These are phyloP conservation scores for Glomus cerebriforme DNA, from an alignment of 192 early-diverging fungal genomes.

Conservation along the genomic window DNA sequence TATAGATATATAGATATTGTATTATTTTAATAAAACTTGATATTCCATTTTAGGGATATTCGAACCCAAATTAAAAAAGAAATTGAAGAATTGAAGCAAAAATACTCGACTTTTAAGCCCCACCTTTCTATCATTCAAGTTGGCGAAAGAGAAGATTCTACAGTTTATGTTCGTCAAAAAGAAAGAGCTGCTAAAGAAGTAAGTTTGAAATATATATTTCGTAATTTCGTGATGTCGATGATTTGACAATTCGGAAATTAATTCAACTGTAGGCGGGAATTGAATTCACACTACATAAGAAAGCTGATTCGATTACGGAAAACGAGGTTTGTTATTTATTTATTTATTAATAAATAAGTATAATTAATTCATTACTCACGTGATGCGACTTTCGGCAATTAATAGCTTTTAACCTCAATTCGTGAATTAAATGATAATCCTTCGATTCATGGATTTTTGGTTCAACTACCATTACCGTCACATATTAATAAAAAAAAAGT, in stretches of 20 bases:
- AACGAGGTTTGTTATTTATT: constrained; percentile 48
- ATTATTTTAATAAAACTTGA: no score
- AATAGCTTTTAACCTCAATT: constrained; percentile 70
- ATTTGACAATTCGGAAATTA: background rate
- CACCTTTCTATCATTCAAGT: constrained; percentile 91
- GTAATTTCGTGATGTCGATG: constrained; percentile 25
- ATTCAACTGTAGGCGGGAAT: constrained; percentile 65
- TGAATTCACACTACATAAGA: constrained; percentile 68
- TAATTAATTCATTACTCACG: background rate
- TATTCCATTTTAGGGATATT: constrained; percentile 54
- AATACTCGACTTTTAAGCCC: constrained; percentile 74
- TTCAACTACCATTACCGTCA: constrained; percentile 91
- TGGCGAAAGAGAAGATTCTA: constrained; percentile 91
- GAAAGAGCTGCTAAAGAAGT: constrained; percentile 85
- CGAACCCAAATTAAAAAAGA: constrained; percentile 69
- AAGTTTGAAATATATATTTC: constrained; percentile 33
- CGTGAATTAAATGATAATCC: constrained; percentile 77
- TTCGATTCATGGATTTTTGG: constrained; percentile 89
- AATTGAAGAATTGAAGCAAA: constrained; percentile 62
- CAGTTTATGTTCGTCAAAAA: constrained; percentile 93
- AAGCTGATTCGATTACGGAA: constrained; percentile 69
- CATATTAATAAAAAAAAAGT: constrained; percentile 82
- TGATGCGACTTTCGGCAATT: no score
- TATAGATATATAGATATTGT: no score
- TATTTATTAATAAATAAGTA: background rate